Evolutionary conservation across 805 yeast species (phyloP), one percentile per base, ranked within the genome.

Genomic region (Wickerhamomyces chambardii): DNA sequence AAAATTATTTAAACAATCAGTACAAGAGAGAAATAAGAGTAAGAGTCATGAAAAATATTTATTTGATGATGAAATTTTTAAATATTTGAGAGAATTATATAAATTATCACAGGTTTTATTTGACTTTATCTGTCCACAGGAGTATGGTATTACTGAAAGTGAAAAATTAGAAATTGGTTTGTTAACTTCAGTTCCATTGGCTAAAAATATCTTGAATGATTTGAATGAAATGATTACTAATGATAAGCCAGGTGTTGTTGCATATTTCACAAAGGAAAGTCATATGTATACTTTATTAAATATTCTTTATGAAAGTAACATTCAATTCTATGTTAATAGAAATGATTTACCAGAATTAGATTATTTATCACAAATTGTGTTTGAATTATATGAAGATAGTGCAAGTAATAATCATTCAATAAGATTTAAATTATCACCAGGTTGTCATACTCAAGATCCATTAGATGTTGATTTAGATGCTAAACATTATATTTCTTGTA

Each of bases 91-190:
- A 45, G 98, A 92, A 55, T 69, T 92, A 35, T 92, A 89, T 55
- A 69, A 90, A 43, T 67, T 92, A 37, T 84, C 96, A 1, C 94
- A 92, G 56, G 95, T 92, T 6, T 62, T 92, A 42, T 92, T 92
- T 63, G 99, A 92, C 59, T 92, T 90, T 53, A 87, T 92, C 33
- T 92, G 97, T 59, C 99, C 99, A 9, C 97, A 92, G 58, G 99
- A 92, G 55, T 92, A 92, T 55, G 99, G 99, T 43, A 92, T 92
- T 47, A 86, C 89, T 44, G 95, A 87, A 51, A 80, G 82, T 49
- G 98, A 92, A 58, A 92, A 92, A 54, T 70, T 92, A 40, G 99
- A 92, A 55, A 92, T 92, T 61, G 99, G 99, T 5, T 64, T 92
- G 38, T 65, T 92, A 47, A 92, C 99, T 0, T 85, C 96, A 2